Evolutionary conservation across 257 asterid genomes (phyloP).

Genomic region (Plantago elongata): DNA sequence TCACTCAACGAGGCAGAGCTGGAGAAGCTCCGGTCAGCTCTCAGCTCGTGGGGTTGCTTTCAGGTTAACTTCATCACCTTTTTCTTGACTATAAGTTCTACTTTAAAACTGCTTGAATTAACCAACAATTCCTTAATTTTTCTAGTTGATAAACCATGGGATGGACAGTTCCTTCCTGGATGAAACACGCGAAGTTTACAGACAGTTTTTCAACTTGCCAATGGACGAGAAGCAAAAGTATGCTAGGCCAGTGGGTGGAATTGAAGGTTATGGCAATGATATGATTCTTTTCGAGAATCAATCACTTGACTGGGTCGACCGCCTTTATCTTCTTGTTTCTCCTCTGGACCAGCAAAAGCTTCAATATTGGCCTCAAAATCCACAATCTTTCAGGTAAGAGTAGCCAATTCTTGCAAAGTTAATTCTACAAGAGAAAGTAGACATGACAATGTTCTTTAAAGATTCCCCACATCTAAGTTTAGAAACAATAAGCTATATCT

Average conservation of each 20-base stretch:
- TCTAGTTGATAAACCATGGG: conserved; percentile 63
- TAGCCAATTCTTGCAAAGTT: too few species aligned
- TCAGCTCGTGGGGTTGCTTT: conserved; percentile 55
- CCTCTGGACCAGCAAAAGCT: conserved; percentile 37
- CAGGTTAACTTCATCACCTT: conserved; percentile 35
- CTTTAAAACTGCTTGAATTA: not conserved
- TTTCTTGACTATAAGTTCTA: not conserved
- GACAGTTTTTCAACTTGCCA: conserved; percentile 46
- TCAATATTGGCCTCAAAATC: conserved; percentile 57
- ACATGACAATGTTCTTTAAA: too few species aligned
- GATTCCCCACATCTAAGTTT: too few species aligned
- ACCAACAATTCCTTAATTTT: not conserved
- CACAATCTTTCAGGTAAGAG: conserved; percentile 40
- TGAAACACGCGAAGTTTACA: conserved; percentile 28
- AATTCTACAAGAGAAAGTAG: too few species aligned
- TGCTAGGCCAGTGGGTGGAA: conserved; percentile 28
- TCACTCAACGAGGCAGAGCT: conserved; percentile 30
- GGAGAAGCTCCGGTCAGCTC: conserved; percentile 44
- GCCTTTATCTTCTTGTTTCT: conserved; percentile 45
- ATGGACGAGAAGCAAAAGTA: conserved; percentile 47
- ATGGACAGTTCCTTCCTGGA: conserved; percentile 35
- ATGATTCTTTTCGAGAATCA: conserved; percentile 46
- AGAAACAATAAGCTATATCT: too few species aligned
- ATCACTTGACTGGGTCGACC: conserved; percentile 62
- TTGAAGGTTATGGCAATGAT: conserved; percentile 63